phyloP scores from a whole-genome alignment of 2,329 filamentous ascomycete genomes.

The Xenosphaeropsis pyriputrescens region DNA sequence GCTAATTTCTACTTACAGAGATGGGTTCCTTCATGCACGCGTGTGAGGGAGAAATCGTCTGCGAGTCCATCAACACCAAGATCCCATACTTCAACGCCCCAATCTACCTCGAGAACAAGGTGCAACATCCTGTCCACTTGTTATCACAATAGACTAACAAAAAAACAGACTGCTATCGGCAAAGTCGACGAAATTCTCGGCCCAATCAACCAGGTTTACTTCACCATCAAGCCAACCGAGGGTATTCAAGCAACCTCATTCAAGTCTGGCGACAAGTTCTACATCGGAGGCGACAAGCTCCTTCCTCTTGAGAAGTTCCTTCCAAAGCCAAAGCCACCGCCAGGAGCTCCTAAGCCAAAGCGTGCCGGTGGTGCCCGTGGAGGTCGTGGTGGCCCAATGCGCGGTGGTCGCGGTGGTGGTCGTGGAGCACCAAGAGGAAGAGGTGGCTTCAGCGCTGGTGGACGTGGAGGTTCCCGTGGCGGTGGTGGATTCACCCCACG shows the following conservation, averaged over 20 bases:
- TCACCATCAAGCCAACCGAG: slow-evolving; percentile 94
- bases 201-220: slow-evolving; percentile 94
- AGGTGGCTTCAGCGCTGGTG: slow-evolving; percentile 28
- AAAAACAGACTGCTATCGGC: slow-evolving; percentile 59
- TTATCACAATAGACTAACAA: slow-evolving; percentile 4
- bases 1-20: slow-evolving; percentile 34
- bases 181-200: slow-evolving; percentile 98
- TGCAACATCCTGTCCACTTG: slow-evolving; percentile 14
- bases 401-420: slow-evolving; percentile 23
- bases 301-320: slow-evolving; percentile 92
- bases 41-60: slow-evolving; percentile 95
- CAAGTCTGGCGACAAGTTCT: slow-evolving; percentile 95
- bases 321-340: slow-evolving; percentile 71
- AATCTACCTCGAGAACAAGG: slow-evolving; percentile 98
- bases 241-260: slow-evolving; percentile 91
- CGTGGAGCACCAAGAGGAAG: slow-evolving; percentile 38
- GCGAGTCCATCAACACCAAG: slow-evolving; percentile 88
- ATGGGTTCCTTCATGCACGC: slow-evolving; percentile 92
- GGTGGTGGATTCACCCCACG: slow-evolving; percentile 9
- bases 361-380: slow-evolving; percentile 47
- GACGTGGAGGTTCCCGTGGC: slow-evolving; percentile 27
- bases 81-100: slow-evolving; percentile 98
- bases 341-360: slow-evolving; percentile 56
- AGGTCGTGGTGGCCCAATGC: slow-evolving; percentile 26
- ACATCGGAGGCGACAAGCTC: slow-evolving; percentile 86